Conservation (phyloP, 768 basidiomycete genomes). For the Tricholoma matsutake region DNA sequence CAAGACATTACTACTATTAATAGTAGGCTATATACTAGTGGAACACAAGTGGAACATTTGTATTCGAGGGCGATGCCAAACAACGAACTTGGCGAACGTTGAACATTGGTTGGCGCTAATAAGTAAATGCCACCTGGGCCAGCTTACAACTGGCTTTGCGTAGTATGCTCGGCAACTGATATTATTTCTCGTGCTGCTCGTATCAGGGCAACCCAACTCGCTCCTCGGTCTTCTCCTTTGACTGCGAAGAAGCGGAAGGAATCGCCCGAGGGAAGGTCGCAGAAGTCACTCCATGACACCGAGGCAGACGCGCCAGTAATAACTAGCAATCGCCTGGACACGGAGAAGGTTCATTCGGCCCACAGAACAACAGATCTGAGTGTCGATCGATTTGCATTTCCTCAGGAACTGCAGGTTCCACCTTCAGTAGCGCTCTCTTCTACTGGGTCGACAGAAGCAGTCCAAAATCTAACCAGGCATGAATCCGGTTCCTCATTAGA, state of each 20-base stretch:
- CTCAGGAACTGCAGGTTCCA: not conserved
- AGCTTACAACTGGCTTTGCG: conserved; percentile 70
- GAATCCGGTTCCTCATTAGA: not conserved
- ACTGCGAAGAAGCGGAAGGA: conserved; percentile 8
- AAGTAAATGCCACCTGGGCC: conserved; percentile 66
- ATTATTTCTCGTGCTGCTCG: conserved; percentile 63
- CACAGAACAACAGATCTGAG: not conserved
- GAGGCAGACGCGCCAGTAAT: not conserved
- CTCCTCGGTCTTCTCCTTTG: conserved; percentile 18
- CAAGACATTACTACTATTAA: too few relatives aligned
- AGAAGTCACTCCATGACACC: not conserved
- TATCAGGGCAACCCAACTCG: conserved; percentile 46
- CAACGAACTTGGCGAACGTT: not conserved
- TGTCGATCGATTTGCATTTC: not conserved
- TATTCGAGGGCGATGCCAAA: too few relatives aligned
- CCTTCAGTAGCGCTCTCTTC: not conserved
- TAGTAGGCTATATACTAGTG: too few relatives aligned
- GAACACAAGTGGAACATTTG: too few relatives aligned
- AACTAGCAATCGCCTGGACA: not conserved
- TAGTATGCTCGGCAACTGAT: conserved; percentile 55
- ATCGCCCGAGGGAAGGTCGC: not conserved
- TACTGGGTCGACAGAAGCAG: not conserved
- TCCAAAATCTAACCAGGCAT: not conserved
- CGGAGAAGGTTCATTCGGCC: not conserved
- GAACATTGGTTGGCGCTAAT: not conserved